Percentiles rank a stretch among this genome's conserved stretches.
These are phyloP conservation scores for Helianthus annuus DNA, from an alignment of 129 eudicot genomes.

Conservation along the genomic window HanXRQr2.0-SUNRISE NC_035438.2:32282525-32283024, in stretches of 20 bases:
- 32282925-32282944: not conserved
- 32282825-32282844: slow-evolving; percentile 93
- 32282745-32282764: not conserved
- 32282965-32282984: slow-evolving; percentile 70
- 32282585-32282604: slow-evolving; percentile 61
- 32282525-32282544: not conserved
- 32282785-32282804: slow-evolving; percentile 93
- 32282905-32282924: too few relatives aligned
- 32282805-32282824: slow-evolving; percentile 86
- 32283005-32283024: slow-evolving; percentile 96
- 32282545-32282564: not conserved
- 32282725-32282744: not conserved
- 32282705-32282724: not conserved
- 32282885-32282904: slow-evolving; percentile 28
- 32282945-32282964: not conserved
- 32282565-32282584: not conserved
- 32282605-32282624: slow-evolving; percentile 82
- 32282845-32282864: slow-evolving; percentile 99
- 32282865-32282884: slow-evolving; percentile 96
- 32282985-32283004: slow-evolving; percentile 97
- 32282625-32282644: slow-evolving; percentile 98
- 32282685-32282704: slow-evolving; percentile 96
- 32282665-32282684: slow-evolving; percentile 91
- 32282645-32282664: slow-evolving; percentile 93
- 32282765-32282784: slow-evolving; percentile 22